phyloP scores from a whole-genome alignment of 23 red algal genomes.

The Gracilaria gracilis region DNA sequence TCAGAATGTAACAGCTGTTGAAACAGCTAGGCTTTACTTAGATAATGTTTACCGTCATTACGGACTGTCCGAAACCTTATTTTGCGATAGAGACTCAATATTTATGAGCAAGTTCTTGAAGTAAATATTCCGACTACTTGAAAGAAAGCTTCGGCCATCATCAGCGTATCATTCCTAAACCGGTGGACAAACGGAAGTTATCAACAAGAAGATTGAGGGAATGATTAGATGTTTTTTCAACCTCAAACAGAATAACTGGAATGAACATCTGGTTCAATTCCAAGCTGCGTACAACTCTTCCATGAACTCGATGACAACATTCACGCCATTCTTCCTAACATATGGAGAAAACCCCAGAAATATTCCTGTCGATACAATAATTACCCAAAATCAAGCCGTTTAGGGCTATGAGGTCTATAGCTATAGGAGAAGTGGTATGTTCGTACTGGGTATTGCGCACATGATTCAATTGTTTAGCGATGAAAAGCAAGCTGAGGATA shows the following conservation, averaged over 20 bases:
- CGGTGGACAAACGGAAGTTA: conserved; percentile 50
- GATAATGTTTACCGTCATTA: conserved; percentile 37
- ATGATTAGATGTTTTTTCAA: conserved; percentile 43
- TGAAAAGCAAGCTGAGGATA: too few relatives aligned
- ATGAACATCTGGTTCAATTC: conserved; percentile 11
- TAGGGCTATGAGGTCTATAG: too few relatives aligned
- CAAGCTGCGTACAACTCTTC: conserved; percentile 34
- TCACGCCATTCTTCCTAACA: neutral
- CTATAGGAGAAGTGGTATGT: too few relatives aligned
- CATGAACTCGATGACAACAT: neutral
- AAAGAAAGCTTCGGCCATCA: neutral
- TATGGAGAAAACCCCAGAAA: conserved; percentile 20
- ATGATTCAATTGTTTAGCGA: too few relatives aligned
- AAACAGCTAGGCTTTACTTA: neutral
- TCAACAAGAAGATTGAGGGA: conserved; percentile 50
- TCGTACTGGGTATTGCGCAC: too few relatives aligned
- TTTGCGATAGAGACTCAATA: conserved; percentile 23
- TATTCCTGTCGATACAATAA: neutral
- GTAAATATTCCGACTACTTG: neutral
- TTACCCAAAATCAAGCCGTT: conserved; percentile 2
- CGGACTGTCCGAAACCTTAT: neutral
- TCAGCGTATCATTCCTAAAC: conserved; percentile 42
- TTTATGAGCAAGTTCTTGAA: conserved; percentile 47
- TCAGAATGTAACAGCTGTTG: neutral
- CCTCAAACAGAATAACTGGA: conserved; percentile 8